phyloP scores from a whole-genome alignment of 805 yeast genomes.

The Lipomyces japonicus region DNA sequence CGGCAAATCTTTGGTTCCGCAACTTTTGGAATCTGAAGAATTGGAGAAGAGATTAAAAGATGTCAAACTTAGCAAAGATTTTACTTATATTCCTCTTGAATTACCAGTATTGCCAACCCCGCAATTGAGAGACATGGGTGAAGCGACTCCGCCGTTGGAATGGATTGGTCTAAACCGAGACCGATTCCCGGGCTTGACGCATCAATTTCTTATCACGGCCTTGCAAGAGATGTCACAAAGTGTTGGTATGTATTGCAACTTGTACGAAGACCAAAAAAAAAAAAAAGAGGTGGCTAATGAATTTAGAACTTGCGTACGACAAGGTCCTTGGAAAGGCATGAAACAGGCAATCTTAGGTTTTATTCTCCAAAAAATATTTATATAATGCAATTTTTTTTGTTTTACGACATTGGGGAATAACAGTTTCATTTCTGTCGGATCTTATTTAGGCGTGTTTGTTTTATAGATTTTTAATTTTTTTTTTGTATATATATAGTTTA shows the following conservation, averaged over 20 bases:
- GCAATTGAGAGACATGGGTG: conserved; percentile 83
- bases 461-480: too few relatives aligned
- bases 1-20: conserved; percentile 28
- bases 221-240: conserved; percentile 71
- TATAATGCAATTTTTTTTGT: not conserved
- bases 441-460: too few relatives aligned
- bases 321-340: conserved; percentile 42
- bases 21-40: conserved; percentile 35
- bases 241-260: conserved; percentile 42
- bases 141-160: conserved; percentile 96
- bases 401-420: too few relatives aligned
- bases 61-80: conserved; percentile 44
- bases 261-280: not conserved
- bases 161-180: conserved; percentile 95
- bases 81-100: conserved; percentile 57
- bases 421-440: too few relatives aligned
- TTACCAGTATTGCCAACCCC: conserved; percentile 88
- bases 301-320: conserved; percentile 43
- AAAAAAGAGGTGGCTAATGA: not conserved
- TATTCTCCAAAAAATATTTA: too few relatives aligned
- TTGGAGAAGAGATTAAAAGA: conserved; percentile 46
- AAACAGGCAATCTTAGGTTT: not conserved
- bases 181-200: conserved; percentile 80
- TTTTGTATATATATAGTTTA: too few relatives aligned
- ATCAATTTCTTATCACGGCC: conserved; percentile 68